Conservation (phyloP, 2,329 filamentous ascomycete genomes). For the Trichoderma brevicompactum region DNA sequence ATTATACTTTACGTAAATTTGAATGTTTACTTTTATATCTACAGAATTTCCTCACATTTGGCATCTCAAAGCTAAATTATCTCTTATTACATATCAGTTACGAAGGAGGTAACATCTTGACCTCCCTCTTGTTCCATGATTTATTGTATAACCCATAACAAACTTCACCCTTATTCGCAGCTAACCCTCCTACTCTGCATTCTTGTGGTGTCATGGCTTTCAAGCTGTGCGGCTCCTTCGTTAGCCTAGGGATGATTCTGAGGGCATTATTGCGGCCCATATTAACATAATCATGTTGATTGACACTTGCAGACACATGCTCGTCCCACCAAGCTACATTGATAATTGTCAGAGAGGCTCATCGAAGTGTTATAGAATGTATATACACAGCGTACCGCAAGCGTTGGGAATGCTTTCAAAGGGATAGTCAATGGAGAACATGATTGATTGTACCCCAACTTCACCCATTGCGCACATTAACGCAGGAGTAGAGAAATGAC, state of each 20-base stretch:
- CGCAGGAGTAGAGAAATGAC: constrained; percentile 59
- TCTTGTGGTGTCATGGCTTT: constrained; percentile 16
- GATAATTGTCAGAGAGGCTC: background rate
- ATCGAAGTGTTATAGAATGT: background rate
- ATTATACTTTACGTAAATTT: too few species aligned
- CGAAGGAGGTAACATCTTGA: constrained; percentile 5
- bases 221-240: constrained; percentile 13
- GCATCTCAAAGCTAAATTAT: background rate
- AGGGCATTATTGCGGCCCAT: constrained; percentile 24
- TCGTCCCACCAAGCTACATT: constrained; percentile 23
- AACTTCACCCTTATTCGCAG: constrained; percentile 2
- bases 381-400: constrained; percentile 4
- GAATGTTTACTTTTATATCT: too few species aligned
- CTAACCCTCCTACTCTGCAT: constrained; percentile 14
- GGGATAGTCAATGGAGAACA: constrained; percentile 59
- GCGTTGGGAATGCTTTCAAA: constrained; percentile 44
- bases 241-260: constrained; percentile 3
- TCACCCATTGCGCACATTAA: constrained; percentile 55
- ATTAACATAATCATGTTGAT: constrained; percentile 22
- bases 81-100: background rate
- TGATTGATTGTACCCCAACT: constrained; percentile 53
- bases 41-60: background rate
- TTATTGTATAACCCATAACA: constrained; percentile 26
- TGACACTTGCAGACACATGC: constrained; percentile 22
- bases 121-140: constrained; percentile 25